Percentiles rank a stretch among this genome's conserved stretches.
phyloP scores from a whole-genome alignment of 192 early-diverging fungal genomes.

The Pecoramyces ruminantium region DNA sequence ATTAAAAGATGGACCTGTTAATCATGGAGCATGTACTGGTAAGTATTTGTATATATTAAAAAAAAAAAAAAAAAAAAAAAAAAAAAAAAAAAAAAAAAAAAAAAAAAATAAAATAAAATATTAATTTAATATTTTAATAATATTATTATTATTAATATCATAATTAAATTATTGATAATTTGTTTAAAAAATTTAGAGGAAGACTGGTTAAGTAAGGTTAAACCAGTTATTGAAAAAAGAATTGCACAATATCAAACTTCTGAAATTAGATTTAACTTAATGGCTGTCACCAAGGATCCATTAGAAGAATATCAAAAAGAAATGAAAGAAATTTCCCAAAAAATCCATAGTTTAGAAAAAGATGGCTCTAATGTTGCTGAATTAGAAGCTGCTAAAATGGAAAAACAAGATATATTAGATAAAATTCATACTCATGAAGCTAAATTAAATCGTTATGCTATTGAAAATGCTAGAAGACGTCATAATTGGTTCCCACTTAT shows the following conservation, averaged over 20 bases:
- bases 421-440: background rate
- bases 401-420: background rate
- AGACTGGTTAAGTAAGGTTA: slow-evolving; percentile 46
- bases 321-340: slow-evolving; percentile 21
- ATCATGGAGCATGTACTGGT: slow-evolving; percentile 37
- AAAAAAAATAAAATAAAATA: too few relatives aligned
- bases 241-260: slow-evolving; percentile 32
- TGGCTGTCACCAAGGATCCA: slow-evolving; percentile 56
- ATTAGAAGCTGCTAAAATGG: background rate
- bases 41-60: background rate
- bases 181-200: slow-evolving; percentile 9
- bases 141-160: too few relatives aligned
- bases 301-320: slow-evolving; percentile 30
- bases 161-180: too few relatives aligned
- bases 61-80: too few relatives aligned
- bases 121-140: too few relatives aligned
- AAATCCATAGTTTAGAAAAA: slow-evolving; percentile 19
- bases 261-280: slow-evolving; percentile 63
- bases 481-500: background rate
- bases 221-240: slow-evolving; percentile 45
- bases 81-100: too few relatives aligned
- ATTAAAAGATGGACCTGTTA: slow-evolving; percentile 43
- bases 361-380: background rate
- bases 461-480: background rate
- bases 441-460: background rate